Base-by-base conservation (phyloP, 345 rosid species). In the Eucalyptus melliodora region DNA sequence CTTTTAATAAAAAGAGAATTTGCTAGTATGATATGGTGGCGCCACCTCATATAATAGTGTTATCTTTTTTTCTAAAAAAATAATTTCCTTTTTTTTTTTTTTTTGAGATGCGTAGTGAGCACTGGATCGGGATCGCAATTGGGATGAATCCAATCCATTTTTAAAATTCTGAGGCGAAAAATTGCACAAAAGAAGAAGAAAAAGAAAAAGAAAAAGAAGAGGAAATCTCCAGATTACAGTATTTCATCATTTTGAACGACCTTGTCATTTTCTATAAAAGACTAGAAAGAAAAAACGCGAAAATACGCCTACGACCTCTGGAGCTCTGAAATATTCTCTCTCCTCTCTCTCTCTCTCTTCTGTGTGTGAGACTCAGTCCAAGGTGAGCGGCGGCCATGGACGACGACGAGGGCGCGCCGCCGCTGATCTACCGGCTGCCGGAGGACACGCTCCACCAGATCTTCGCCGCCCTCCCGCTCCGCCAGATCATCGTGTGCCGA, bases 381-480 rank as follows among this genome's bases (percentile, higher is more conserved):
- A 21, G 27, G 27, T 8, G 45, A 77, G 47, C 69, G 31, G 69
- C 65, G 69, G 69, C 59, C 42, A 86, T 86, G 45, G 88, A 53
- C 83, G 83, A 80, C 86, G 88, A 89, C 90, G 88, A 77, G 21
- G 51, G 31, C 62, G 8, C 69, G 17, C 34, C 87, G 77, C 86
- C 90, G 14, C 90, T 96, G 90, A 93, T 97, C 93, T 90, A 91
- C 95, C 87, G 91, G 26, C 96, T 97, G 9, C 97, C 98, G 23
- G 94, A 93, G 49, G 99, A 97, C 89, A 89, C 95, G 5, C 96
- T 97, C 44, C 95, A 94, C 34, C 98, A 95, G 92, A 97, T 97
- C 95, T 94, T 97, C 95, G 96, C 98, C 12, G 93, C 94, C 19
- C 96, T 97, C 11, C 93, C 98, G 3, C 95, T 96, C 88, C 98